Conservation (phyloP, 176 grass and related monocot genomes). For the Cocos nucifera region DNA sequence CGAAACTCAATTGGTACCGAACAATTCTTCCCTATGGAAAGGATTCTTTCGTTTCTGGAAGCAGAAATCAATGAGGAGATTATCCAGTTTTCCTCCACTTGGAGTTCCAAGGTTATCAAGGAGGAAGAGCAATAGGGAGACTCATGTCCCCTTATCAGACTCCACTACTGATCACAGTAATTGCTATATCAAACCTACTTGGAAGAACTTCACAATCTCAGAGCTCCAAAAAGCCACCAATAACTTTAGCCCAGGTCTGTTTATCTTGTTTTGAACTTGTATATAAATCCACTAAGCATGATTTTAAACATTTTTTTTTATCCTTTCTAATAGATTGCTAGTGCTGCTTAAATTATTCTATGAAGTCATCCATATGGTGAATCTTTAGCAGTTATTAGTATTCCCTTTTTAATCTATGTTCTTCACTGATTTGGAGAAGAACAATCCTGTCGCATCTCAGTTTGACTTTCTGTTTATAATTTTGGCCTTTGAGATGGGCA, state of each 20-base stretch:
- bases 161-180: slow-evolving; percentile 4
- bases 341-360: too few species aligned
- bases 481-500: too few species aligned
- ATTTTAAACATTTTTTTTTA: too few species aligned
- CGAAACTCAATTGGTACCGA: background rate
- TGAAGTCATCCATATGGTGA: too few species aligned
- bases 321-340: too few species aligned
- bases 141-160: background rate
- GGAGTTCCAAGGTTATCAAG: slow-evolving; percentile 9
- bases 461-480: too few species aligned
- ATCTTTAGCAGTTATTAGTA: too few species aligned
- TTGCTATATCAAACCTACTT: slow-evolving; percentile 7
- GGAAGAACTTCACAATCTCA: slow-evolving; percentile 44
- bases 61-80: background rate
- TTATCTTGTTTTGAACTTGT: background rate
- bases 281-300: too few species aligned
- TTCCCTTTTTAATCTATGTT: too few species aligned
- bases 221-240: slow-evolving; percentile 51
- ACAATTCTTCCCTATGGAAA: background rate
- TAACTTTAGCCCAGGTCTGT: slow-evolving; percentile 47
- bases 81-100: slow-evolving; percentile 9
- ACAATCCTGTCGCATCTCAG: too few species aligned
- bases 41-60: slow-evolving; percentile 4
- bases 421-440: too few species aligned
- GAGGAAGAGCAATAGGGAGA: background rate